These are phyloP conservation scores for Kernera saxatilis DNA, from an alignment of 345 rosid genomes.

Conservation along the genomic window DNA sequence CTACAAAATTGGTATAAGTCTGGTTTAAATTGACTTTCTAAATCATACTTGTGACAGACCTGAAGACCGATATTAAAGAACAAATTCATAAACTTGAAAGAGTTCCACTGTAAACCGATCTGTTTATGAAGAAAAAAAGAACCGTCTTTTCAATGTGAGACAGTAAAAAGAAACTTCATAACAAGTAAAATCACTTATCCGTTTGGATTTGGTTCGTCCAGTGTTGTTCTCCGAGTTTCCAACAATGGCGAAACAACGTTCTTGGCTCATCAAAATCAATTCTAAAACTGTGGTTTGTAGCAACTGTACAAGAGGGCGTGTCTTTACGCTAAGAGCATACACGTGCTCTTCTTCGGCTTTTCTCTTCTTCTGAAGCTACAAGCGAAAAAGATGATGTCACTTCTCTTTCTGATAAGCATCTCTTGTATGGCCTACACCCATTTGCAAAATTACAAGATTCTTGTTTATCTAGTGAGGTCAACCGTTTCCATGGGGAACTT, in stretches of 20 bases:
- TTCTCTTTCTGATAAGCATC: slow-evolving; percentile 58
- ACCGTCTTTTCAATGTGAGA: background rate
- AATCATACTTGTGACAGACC: background rate
- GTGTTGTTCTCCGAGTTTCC: background rate
- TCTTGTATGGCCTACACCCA: slow-evolving; percentile 69
- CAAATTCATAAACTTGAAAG: background rate
- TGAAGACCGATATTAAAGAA: background rate
- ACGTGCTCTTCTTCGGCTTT: slow-evolving; percentile 13
- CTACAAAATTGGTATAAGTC: background rate
- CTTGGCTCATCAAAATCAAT: background rate
- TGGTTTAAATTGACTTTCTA: background rate
- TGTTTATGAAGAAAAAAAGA: background rate
- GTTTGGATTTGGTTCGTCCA: background rate
- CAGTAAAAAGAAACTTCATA: background rate
- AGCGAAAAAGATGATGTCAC: slow-evolving; percentile 29
- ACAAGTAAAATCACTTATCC: background rate
- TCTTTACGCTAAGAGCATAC: slow-evolving; percentile 5
- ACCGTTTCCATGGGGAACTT: slow-evolving; percentile 28
- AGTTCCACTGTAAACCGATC: slow-evolving; percentile 32
- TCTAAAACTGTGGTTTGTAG: background rate
- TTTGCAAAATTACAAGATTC: background rate
- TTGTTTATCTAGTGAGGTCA: slow-evolving; percentile 2
- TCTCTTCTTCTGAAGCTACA: slow-evolving; percentile 37
- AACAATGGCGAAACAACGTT: background rate
- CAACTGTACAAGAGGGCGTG: background rate